phyloP scores from a whole-genome alignment of 352 stramenopile genomes.

The Aphanomyces stellatus region DNA sequence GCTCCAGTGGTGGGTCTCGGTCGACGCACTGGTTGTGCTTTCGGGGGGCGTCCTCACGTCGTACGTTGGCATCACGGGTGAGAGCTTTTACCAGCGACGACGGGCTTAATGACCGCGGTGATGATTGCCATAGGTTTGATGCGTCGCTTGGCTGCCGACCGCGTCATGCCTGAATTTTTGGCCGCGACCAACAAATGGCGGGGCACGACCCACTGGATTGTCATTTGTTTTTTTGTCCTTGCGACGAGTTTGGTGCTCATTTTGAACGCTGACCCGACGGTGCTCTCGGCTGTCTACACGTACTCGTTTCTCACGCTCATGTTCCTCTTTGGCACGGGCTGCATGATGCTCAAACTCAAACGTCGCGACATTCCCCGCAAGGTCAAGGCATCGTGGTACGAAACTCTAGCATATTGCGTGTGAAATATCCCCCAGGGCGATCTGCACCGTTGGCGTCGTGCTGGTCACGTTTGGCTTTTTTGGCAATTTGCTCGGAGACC shows the following conservation, averaged over 20 bases:
- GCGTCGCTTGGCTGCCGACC: constrained; percentile 68
- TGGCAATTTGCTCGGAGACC: constrained; percentile 58
- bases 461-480: constrained; percentile 60
- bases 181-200: constrained; percentile 52
- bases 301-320: constrained; percentile 89
- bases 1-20: constrained; percentile 30
- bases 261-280: constrained; percentile 66
- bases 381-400: constrained; percentile 73
- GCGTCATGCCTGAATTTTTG: constrained; percentile 52
- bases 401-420: too few species aligned
- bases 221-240: constrained; percentile 66
- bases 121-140: constrained; percentile 30
- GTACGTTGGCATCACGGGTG: constrained; percentile 86
- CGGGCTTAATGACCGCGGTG: background rate
- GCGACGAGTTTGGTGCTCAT: constrained; percentile 62
- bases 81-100: too few species aligned
- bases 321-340: constrained; percentile 86
- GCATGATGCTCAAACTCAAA: constrained; percentile 90
- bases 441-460: constrained; percentile 54
- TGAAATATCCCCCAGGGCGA: too few species aligned
- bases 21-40: constrained; percentile 87
- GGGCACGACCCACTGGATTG: constrained; percentile 79
- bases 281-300: constrained; percentile 86
- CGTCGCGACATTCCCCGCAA: constrained; percentile 82
- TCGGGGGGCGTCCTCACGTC: constrained; percentile 79